These are phyloP conservation scores for Pyrenula aspistea DNA, from an alignment of 495 filamentous ascomycete species.

Conservation along the genomic window DNA sequence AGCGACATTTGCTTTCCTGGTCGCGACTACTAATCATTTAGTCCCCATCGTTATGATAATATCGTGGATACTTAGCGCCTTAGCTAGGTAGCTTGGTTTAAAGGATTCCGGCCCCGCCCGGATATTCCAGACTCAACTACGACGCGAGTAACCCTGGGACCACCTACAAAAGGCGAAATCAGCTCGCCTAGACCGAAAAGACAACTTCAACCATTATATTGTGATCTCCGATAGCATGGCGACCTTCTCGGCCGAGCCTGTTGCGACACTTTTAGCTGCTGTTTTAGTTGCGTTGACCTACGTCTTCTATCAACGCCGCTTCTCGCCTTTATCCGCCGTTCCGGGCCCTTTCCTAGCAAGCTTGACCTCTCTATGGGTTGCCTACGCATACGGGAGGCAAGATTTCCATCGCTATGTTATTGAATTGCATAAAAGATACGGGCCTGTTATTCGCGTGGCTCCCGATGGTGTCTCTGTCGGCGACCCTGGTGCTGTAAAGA, in stretches of 20 bases:
- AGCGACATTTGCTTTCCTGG: no score
- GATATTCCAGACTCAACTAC: no score
- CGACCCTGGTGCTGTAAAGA: background rate
- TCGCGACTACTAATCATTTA: no score
- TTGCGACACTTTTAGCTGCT: background rate
- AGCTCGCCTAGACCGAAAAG: no score
- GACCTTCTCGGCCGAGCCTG: background rate
- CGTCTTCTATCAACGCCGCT: background rate
- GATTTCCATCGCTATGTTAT: slow-evolving; percentile 19
- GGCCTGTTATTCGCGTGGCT: slow-evolving; percentile 20
- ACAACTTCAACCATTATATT: no score
- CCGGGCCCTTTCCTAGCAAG: slow-evolving; percentile 25
- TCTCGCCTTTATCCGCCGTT: slow-evolving; percentile 17
- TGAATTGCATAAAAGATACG: slow-evolving; percentile 20
- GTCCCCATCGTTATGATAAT: no score
- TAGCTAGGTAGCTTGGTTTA: no score
- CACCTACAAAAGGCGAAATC: no score
- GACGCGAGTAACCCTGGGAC: no score
- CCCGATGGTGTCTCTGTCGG: slow-evolving; percentile 5
- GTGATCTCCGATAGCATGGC: background rate
- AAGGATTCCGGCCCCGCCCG: no score
- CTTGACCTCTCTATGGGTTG: slow-evolving; percentile 28
- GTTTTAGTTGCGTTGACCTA: background rate
- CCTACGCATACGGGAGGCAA: slow-evolving; percentile 13
- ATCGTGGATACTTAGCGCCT: no score